Evolutionary conservation across 2,329 filamentous ascomycete species (phyloP).

Genomic region (Didymella arachidicola): DNA sequence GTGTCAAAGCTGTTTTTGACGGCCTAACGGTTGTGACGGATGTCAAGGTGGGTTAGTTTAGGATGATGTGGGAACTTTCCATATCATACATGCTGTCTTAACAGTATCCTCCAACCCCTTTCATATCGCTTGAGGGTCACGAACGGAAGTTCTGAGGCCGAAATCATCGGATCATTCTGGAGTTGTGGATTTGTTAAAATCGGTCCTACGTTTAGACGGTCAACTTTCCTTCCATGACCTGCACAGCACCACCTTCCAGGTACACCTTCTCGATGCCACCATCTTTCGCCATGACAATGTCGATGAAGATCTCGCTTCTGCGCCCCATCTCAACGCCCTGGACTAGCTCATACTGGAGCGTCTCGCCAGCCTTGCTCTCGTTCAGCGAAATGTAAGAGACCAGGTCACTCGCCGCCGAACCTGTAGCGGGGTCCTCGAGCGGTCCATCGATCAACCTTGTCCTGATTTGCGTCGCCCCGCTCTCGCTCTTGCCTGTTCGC

Average conservation of each 20-base stretch:
- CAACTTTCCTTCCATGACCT: slow-evolving; percentile 50
- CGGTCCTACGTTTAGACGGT: slow-evolving; percentile 25
- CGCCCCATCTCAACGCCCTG: slow-evolving; percentile 63
- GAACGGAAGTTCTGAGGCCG: slow-evolving; percentile 8
- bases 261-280: slow-evolving; percentile 52
- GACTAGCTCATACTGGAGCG: slow-evolving; percentile 52
- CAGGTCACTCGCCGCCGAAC: slow-evolving; percentile 59
- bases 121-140: slow-evolving; percentile 14
- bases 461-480: slow-evolving; percentile 54
- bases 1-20: slow-evolving; percentile 26
- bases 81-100: slow-evolving; percentile 14
- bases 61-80: slow-evolving; percentile 22
- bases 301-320: slow-evolving; percentile 58
- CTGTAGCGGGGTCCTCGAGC: slow-evolving; percentile 61
- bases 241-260: slow-evolving; percentile 54
- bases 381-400: slow-evolving; percentile 56
- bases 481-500: slow-evolving; percentile 41
- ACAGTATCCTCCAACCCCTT: slow-evolving; percentile 15
- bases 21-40: slow-evolving; percentile 30
- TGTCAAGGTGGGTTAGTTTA: slow-evolving; percentile 27
- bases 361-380: slow-evolving; percentile 45
- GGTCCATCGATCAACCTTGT: slow-evolving; percentile 67
- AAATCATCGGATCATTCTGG: not conserved
- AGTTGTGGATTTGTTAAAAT: not conserved
- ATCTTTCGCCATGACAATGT: slow-evolving; percentile 52